Evolutionary conservation across 2,329 filamentous ascomycete species (phyloP).

Genomic region (Pseudocercospora fuligena): DNA sequence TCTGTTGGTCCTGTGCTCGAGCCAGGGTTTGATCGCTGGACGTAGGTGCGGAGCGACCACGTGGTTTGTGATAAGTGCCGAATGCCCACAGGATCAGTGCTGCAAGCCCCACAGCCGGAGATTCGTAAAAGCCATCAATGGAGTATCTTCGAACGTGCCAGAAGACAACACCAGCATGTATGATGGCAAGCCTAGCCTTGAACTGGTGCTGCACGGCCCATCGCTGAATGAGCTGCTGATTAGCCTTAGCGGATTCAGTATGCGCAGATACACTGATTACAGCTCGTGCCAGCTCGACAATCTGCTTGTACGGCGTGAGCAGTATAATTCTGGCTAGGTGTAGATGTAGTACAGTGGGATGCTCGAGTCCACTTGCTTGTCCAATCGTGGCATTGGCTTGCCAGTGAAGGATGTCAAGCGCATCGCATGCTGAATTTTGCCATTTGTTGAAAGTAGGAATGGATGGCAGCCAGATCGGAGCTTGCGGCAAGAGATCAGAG

Average conservation of each 20-base stretch:
- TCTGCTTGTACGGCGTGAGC: slow-evolving; percentile 54
- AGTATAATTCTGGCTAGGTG: slow-evolving; percentile 60
- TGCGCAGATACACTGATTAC: slow-evolving; percentile 35
- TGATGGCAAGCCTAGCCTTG: slow-evolving; percentile 61
- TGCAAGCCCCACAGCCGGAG: slow-evolving; percentile 69
- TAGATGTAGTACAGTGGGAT: slow-evolving; percentile 61
- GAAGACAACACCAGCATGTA: slow-evolving; percentile 59
- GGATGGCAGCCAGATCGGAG: slow-evolving; percentile 51
- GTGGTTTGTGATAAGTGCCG: slow-evolving; percentile 33
- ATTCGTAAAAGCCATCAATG: slow-evolving; percentile 62
- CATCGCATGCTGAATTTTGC: slow-evolving; percentile 54
- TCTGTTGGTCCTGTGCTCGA: neutral
- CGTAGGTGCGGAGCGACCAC: neutral
- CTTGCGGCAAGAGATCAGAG: slow-evolving; percentile 20
- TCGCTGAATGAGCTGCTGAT: slow-evolving; percentile 42
- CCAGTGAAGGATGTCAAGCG: slow-evolving; percentile 63
- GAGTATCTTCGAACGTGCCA: slow-evolving; percentile 60
- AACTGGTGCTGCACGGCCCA: slow-evolving; percentile 59
- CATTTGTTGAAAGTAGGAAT: slow-evolving; percentile 55
- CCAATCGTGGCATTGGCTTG: slow-evolving; percentile 59
- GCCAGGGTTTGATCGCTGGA: neutral
- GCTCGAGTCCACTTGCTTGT: slow-evolving; percentile 56
- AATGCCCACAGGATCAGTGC: slow-evolving; percentile 69
- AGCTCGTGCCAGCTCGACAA: slow-evolving; percentile 49
- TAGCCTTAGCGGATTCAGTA: slow-evolving; percentile 10